Conservation (phyloP, 1,139 yeast species). For the Schwanniomyces etchellsii region DNA sequence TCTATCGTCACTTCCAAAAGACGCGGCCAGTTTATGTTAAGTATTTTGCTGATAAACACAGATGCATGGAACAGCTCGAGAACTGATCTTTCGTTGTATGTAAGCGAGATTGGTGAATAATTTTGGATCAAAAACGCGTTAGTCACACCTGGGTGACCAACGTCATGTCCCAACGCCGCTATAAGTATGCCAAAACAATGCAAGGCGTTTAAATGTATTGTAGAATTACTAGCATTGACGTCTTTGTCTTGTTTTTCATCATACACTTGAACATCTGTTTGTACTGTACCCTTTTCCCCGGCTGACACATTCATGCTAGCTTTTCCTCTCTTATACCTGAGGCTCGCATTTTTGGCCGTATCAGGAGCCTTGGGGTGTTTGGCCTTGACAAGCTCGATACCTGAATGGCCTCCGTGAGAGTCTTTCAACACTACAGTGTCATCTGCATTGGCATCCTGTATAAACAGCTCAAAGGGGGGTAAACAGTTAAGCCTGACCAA, state of each 20-base stretch:
- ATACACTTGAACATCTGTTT: not conserved
- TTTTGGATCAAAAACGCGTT: slow-evolving; percentile 62
- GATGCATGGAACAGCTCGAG: slow-evolving; percentile 83
- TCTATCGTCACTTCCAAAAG: slow-evolving; percentile 22
- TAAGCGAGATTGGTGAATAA: slow-evolving; percentile 59
- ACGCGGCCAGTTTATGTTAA: slow-evolving; percentile 61
- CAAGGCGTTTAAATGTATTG: slow-evolving; percentile 26
- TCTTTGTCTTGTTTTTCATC: slow-evolving; percentile 3
- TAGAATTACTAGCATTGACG: slow-evolving; percentile 1
- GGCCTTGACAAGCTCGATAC: slow-evolving; percentile 1
- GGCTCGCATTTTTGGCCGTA: not conserved
- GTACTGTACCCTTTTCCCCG: slow-evolving; percentile 9
- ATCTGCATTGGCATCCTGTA: slow-evolving; percentile 22
- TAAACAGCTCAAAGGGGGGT: slow-evolving; percentile 35
- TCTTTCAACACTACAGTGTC: slow-evolving; percentile 11
- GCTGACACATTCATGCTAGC: too few species aligned
- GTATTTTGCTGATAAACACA: slow-evolving; percentile 54
- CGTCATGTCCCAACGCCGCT: slow-evolving; percentile 92
- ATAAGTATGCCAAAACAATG: slow-evolving; percentile 59
- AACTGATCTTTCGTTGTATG: slow-evolving; percentile 63
- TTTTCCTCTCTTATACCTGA: too few species aligned
- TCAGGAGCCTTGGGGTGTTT: not conserved
- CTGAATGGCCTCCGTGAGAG: slow-evolving; percentile 1
- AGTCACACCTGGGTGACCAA: slow-evolving; percentile 94
- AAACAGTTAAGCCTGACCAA: slow-evolving; percentile 44